Evolutionary conservation across 768 basidiomycete genomes (phyloP).

Genomic region (Boletus reticulatus): DNA sequence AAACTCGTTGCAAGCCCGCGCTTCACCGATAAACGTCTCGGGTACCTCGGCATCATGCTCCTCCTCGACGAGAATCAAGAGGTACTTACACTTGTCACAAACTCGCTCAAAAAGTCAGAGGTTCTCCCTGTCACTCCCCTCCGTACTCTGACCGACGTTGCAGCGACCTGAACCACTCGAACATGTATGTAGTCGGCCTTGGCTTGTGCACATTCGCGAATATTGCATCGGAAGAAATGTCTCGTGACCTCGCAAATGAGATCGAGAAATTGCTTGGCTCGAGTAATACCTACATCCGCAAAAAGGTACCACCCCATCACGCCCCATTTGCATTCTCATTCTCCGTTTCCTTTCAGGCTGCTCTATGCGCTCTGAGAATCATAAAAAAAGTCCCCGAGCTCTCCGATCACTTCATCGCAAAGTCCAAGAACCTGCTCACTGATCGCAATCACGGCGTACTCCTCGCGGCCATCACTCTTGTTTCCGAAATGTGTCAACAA

Average conservation of each 20-base stretch:
- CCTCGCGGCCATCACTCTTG: constrained; percentile 89
- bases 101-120: constrained; percentile 92
- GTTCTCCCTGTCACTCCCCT: background rate
- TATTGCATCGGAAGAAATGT: constrained; percentile 99
- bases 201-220: constrained; percentile 98
- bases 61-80: constrained; percentile 97
- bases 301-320: constrained; percentile 63
- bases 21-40: constrained; percentile 94
- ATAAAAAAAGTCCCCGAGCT: constrained; percentile 97
- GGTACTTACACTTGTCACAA: constrained; percentile 94
- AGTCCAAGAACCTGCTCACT: constrained; percentile 86
- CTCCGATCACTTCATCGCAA: constrained; percentile 84
- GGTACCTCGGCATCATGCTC: constrained; percentile 97
- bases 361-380: constrained; percentile 90
- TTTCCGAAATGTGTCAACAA: constrained; percentile 89
- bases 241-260: constrained; percentile 95
- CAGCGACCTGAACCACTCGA: constrained; percentile 99
- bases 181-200: constrained; percentile 97
- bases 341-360: constrained; percentile 55
- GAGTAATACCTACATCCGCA: constrained; percentile 97
- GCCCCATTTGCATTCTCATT: background rate
- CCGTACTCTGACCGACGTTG: constrained; percentile 8
- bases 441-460: constrained; percentile 98
- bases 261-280: constrained; percentile 96
- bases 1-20: constrained; percentile 93